Evolutionary conservation across 331 rosid genomes (phyloP).

Genomic region (Pyracantha coccinea): DNA sequence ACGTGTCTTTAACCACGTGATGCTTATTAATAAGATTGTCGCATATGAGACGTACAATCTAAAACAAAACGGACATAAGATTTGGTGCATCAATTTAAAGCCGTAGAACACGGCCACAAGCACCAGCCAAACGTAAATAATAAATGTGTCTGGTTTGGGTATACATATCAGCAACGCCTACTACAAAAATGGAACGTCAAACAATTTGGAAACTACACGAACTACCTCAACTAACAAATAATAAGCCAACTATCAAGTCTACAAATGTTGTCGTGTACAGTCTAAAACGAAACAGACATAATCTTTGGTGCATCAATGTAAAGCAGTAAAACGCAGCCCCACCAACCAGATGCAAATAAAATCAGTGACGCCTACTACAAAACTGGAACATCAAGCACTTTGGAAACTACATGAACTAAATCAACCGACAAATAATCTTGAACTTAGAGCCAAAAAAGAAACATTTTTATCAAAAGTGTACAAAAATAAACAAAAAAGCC

Average conservation of each 20-base stretch:
- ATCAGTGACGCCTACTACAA: background rate
- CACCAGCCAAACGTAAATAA: background rate
- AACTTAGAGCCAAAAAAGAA: background rate
- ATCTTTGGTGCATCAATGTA: background rate
- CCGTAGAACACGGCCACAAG: background rate
- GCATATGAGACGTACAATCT: background rate
- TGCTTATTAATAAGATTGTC: background rate
- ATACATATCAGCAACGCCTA: background rate
- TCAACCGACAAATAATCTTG: background rate
- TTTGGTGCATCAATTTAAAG: background rate
- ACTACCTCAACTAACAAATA: background rate
- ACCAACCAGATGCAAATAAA: background rate
- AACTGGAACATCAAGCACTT: background rate
- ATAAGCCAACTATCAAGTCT: background rate
- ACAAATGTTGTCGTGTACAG: background rate
- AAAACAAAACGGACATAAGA: background rate
- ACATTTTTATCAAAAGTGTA: background rate
- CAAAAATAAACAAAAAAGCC: background rate
- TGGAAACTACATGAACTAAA: background rate
- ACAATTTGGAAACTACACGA: background rate
- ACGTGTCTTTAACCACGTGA: background rate
- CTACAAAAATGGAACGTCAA: background rate
- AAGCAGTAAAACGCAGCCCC: background rate
- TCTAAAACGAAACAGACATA: background rate
- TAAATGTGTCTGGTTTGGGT: background rate